Base-by-base conservation (phyloP, 805 yeast species). In the Metschnikowia proteae region DNA sequence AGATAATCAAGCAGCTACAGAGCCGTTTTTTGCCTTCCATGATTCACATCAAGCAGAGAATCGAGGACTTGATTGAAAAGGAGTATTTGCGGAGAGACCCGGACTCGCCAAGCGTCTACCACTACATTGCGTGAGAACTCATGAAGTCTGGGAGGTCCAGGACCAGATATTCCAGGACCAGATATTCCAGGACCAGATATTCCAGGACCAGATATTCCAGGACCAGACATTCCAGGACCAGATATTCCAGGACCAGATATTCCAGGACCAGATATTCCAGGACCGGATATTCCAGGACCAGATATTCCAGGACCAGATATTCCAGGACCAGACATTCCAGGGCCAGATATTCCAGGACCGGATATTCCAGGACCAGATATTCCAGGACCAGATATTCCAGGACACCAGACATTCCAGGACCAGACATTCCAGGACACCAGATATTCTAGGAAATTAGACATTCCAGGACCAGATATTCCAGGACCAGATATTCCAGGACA, bases 21-120 rank as follows among this genome's bases (percentile, higher is more conserved):
- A 70, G 73, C 35, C 70, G 94, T 51, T 91, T 90, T 64, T 78
- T 77, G 44, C 90, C 96, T 1, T 79, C 80, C 49, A 82, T 85
- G 6, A 63, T 76, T 5, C 68, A 83, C 48, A 84, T 89, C 51
- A 88, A 88, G 61, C 80, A 76, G 56, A 76, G 94, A 44, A 76
- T 90, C 4, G 92, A 86, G 54, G 84, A 81, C 17, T 67, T 90
- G 51, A 71, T 91, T 37, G 95, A 88, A 47, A 80, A 87, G 56
- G 97, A 91, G 60, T 90, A 90, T 58, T 62, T 91, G 46, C 83
- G 81, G 52, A 77, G 96, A 60, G 88, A 84, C 59, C 77, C 79
- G 0, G 79, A 79, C 0, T 82, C 83, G 52, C 66, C 81, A 41
- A 72, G 74, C 43, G 52, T 79, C 5, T 88, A 86, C 63, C 83